These are phyloP conservation scores for Nepenthes mirabilis DNA, from an alignment of 148 eudicot species.

Conservation along the genomic window DNA sequence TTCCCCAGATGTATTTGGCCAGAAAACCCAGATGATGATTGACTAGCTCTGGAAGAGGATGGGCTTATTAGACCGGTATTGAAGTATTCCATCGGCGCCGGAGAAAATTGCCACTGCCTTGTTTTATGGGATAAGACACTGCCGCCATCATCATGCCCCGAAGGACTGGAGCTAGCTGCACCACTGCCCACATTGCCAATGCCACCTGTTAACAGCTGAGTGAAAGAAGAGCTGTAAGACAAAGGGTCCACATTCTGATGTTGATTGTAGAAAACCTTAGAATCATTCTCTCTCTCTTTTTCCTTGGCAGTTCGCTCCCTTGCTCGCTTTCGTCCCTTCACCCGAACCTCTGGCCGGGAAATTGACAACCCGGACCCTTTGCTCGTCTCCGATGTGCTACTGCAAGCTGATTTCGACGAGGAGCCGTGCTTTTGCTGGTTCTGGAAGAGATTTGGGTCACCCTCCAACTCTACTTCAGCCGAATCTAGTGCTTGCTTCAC, in stretches of 20 bases:
- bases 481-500: too few species aligned
- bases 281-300: conserved; percentile 38
- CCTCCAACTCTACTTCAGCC: too few species aligned
- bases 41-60: neutral
- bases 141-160: neutral
- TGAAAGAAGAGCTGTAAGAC: conserved; percentile 47
- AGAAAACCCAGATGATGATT: conserved; percentile 10
- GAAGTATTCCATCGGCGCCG: conserved; percentile 51
- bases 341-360: conserved; percentile 51
- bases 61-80: conserved; percentile 3
- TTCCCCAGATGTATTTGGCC: conserved; percentile 18
- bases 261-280: neutral
- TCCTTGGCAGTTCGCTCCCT: conserved; percentile 63
- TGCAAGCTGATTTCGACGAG: conserved; percentile 41
- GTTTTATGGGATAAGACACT: conserved; percentile 4
- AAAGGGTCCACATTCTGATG: conserved; percentile 21
- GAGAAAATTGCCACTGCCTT: neutral
- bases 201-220: conserved; percentile 64
- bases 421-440: conserved; percentile 17
- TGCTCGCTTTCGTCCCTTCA: conserved; percentile 67
- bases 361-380: conserved; percentile 71
- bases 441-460: neutral
- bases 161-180: conserved; percentile 16
- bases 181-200: conserved; percentile 11
- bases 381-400: conserved; percentile 76